phyloP scores from a whole-genome alignment of 2,329 filamentous ascomycete species.

The Teratosphaeria zuluensis region DNA sequence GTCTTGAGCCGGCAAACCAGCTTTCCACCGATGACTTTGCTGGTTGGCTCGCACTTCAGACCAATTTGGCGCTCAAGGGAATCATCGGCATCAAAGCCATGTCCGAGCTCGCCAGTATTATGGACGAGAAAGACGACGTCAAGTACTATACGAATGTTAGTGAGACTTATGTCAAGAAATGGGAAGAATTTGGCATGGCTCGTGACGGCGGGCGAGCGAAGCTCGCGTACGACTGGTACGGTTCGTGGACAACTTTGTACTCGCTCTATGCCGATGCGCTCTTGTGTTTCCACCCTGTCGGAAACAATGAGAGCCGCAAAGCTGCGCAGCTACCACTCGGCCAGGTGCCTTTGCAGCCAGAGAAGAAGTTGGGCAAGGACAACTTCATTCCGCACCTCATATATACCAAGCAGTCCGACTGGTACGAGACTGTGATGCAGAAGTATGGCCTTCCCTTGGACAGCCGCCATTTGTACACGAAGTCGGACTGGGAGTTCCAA shows the following conservation, averaged over 20 bases:
- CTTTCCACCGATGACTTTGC: constrained; percentile 80
- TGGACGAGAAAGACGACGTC: constrained; percentile 48
- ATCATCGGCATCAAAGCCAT: constrained; percentile 75
- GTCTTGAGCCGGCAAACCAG: constrained; percentile 65
- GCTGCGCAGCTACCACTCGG: constrained; percentile 10
- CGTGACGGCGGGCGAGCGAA: constrained; percentile 62
- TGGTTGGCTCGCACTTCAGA: constrained; percentile 67
- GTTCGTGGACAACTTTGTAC: constrained; percentile 77
- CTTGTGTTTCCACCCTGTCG: constrained; percentile 61
- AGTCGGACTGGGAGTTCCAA: constrained; percentile 88
- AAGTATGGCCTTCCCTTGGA: constrained; percentile 76
- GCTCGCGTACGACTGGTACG: constrained; percentile 69
- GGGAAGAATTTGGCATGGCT: constrained; percentile 63
- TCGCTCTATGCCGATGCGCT: constrained; percentile 73
- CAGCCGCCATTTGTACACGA: constrained; percentile 72
- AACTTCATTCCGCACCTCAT: constrained; percentile 61
- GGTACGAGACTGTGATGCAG: constrained; percentile 71
- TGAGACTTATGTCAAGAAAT: constrained; percentile 59
- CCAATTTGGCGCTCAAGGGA: constrained; percentile 73
- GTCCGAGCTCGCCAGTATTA: constrained; percentile 56
- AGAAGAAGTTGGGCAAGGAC: constrained; percentile 11
- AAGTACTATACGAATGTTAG: constrained; percentile 52
- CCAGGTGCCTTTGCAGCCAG: background rate
- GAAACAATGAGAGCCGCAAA: constrained; percentile 15
- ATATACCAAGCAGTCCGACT: constrained; percentile 70